Conservation (phyloP, 2,329 filamentous ascomycete genomes). For the Cadophora gregata region DNA sequence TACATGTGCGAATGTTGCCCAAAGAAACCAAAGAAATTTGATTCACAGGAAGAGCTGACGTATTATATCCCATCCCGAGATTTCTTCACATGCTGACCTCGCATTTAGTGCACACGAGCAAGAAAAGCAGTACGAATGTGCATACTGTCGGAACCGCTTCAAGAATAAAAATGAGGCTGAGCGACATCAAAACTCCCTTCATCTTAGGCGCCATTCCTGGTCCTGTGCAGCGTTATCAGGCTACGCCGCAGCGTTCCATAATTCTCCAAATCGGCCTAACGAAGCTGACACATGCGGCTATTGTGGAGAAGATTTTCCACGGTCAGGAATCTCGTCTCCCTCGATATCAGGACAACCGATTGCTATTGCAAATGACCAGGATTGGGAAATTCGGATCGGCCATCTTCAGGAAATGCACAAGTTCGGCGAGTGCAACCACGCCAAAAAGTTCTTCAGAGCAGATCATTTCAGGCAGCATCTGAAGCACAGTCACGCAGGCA, state of each 20-base stretch:
- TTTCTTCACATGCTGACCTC: constrained; percentile 35
- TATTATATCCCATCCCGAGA: constrained; percentile 54
- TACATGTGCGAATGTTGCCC: constrained; percentile 93
- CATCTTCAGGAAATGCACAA: constrained; percentile 94
- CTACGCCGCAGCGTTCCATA: constrained; percentile 85
- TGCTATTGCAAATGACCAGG: constrained; percentile 70
- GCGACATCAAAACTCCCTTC: constrained; percentile 92
- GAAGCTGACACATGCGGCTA: constrained; percentile 88
- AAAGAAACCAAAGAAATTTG: constrained; percentile 96
- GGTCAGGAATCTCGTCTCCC: constrained; percentile 48
- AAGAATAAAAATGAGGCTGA: constrained; percentile 99
- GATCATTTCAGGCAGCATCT: constrained; percentile 98
- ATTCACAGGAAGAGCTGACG: constrained; percentile 82
- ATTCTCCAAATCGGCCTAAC: constrained; percentile 70
- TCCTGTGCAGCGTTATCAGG: constrained; percentile 86
- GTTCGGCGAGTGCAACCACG: constrained; percentile 96
- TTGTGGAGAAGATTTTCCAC: constrained; percentile 85
- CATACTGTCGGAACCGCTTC: constrained; percentile 92
- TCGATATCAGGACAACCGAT: constrained; percentile 49
- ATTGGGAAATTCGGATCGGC: constrained; percentile 86
- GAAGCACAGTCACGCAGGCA: constrained; percentile 95
- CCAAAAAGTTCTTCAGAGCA: constrained; percentile 96
- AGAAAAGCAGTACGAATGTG: constrained; percentile 95
- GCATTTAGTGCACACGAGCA: constrained; percentile 77
- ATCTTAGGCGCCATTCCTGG: constrained; percentile 93